Conservation (phyloP, 2,329 filamentous ascomycete genomes). For the Byssothecium circinans region DNA sequence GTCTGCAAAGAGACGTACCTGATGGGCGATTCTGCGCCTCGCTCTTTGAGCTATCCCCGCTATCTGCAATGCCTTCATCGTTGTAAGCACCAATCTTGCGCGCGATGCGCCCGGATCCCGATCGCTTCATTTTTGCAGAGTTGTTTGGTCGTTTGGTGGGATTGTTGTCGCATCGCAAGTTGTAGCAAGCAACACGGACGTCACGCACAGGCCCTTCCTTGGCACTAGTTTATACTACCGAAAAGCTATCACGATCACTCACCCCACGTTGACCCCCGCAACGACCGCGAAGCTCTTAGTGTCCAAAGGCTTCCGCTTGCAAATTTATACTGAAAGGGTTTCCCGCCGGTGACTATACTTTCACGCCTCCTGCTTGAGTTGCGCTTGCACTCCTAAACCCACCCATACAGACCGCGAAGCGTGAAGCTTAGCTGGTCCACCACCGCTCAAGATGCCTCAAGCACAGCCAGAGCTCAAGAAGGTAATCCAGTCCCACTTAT, state of each 20-base stretch:
- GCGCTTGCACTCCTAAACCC: neutral
- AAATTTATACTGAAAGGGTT: neutral
- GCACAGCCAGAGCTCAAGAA: constrained; percentile 99
- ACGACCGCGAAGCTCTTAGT: neutral
- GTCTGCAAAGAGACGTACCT: constrained; percentile 45
- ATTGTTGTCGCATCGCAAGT: neutral
- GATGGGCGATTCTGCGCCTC: constrained; percentile 30
- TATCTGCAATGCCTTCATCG: constrained; percentile 52
- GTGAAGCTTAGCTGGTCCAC: neutral
- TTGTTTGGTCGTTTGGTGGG: constrained; percentile 1
- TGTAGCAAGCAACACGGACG: neutral
- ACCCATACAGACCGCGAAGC: neutral
- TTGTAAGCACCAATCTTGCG: constrained; percentile 77
- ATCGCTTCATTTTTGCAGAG: constrained; percentile 54
- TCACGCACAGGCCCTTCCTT: constrained; percentile 1
- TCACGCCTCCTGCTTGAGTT: too few relatives aligned
- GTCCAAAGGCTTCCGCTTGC: too few relatives aligned
- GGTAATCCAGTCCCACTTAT: constrained; percentile 55
- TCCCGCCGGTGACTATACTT: too few relatives aligned
- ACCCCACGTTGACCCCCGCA: constrained; percentile 7
- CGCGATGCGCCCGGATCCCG: constrained; percentile 65
- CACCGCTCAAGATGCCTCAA: constrained; percentile 77
- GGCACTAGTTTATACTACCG: neutral
- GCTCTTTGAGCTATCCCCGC: constrained; percentile 32
- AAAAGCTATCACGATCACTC: constrained; percentile 9